Base-by-base conservation (phyloP, 2,329 filamentous ascomycete species). In the Chalara sp. region DNA sequence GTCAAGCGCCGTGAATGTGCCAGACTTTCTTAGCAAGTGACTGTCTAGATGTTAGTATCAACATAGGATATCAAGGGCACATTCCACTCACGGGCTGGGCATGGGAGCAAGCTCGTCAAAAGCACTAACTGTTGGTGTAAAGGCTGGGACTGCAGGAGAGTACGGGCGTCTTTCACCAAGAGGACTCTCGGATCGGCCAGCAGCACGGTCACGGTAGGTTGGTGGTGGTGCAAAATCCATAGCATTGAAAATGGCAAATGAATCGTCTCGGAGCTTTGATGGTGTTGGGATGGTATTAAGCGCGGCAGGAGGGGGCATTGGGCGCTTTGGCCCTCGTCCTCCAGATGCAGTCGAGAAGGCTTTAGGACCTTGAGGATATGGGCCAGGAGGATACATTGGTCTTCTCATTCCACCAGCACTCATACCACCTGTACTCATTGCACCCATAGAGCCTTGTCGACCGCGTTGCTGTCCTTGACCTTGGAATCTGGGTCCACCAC, bases 201-300 rank as follows among this genome's bases (percentile, higher is more conserved):
- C 78, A 56, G 79, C 81, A 53, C 84, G 80, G 35, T 92, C 87
- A 56, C 73, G 76, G 63, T 82, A 77, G 13, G 70, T 76, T 28
- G 79, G 74, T 1, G 87, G 89, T 29, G 93, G 93, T 0, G 93
- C 93, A 68, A 96, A 97, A 60, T 96, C 92, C 51, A 86, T 79
- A 0, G 89, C 77, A 47, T 72, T 72, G 58, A 83, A 61, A 71
- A 86, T 67, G 44, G 86, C 81, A 57, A 95, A 84, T 2, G 81
- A 78, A 65, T 96, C 90, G 54, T 95, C 91, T 63, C 76, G 86
- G 41, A 99, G 76, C 72, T 89, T 87, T 47, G 86, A 83, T 1
- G 93, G 92, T 1, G 89, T 95, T 6, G 92, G 92, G 21, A 99
- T 75, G 1, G 87, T 85, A 45, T 74, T 78, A 28, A 99, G 79